Evolutionary conservation across 148 eudicot genomes (phyloP).

Genomic region (Vaccinium vitisidaea): DNA sequence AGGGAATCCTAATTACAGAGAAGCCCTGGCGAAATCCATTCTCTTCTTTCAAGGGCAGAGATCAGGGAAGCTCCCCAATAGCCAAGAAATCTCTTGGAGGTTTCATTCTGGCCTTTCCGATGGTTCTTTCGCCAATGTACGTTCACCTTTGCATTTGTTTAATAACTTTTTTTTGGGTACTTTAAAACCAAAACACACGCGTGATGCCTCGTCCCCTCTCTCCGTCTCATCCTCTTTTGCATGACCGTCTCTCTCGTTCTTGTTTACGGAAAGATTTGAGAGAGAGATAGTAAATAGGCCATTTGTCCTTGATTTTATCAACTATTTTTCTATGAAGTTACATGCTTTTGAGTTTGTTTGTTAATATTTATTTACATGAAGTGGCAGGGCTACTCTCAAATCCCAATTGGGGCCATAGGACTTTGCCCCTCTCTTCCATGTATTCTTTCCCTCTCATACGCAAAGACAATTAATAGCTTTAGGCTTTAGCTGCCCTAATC

Average conservation of each 20-base stretch:
- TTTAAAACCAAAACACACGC: background rate
- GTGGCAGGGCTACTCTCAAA: background rate
- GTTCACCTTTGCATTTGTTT: slow-evolving; percentile 9
- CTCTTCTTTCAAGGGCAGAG: slow-evolving; percentile 89
- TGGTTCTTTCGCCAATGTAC: slow-evolving; percentile 64
- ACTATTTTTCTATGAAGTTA: background rate
- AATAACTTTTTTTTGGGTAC: background rate
- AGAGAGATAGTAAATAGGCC: background rate
- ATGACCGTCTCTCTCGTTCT: background rate
- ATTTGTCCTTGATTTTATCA: too few relatives aligned
- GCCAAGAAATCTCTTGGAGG: slow-evolving; percentile 62
- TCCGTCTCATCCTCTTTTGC: background rate
- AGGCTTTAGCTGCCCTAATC: background rate
- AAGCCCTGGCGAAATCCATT: slow-evolving; percentile 79
- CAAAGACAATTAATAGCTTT: background rate
- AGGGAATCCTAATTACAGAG: slow-evolving; percentile 57
- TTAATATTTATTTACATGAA: background rate
- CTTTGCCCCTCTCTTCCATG: background rate
- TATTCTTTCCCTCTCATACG: background rate
- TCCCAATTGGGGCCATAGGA: background rate
- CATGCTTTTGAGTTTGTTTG: background rate
- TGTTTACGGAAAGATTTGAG: background rate
- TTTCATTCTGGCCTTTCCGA: slow-evolving; percentile 57
- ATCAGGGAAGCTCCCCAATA: slow-evolving; percentile 58
- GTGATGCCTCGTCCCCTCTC: background rate